Base-by-base conservation (phyloP, 2,329 filamentous ascomycete genomes). In the Botrytis tulipae region DNA sequence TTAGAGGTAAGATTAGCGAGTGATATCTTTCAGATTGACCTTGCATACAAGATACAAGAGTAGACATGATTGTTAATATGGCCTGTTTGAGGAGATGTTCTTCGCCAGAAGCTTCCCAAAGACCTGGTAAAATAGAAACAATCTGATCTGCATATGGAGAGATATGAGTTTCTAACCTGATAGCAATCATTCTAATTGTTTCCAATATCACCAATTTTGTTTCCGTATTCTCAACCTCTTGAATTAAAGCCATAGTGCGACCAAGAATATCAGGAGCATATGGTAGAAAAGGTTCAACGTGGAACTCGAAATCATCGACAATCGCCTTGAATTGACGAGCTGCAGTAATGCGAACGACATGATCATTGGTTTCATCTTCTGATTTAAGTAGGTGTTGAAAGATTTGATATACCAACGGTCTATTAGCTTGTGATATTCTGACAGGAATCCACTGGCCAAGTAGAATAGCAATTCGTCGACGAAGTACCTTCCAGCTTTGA, bases 11-110 rank as follows among this genome's bases (percentile, higher is more conserved):
- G 77, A 98, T 92, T 70, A 95, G 86, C 25, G 87, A 83, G 76
- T 98, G 94, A 78, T 97, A 97, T 29, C 90, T 87, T 75, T 91
- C 87, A 7, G 94, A 96, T 16, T 92, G 88, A 20, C 88, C 87
- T 74, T 92, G 93, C 89, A 98, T 93, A 2, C 95, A 92, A 80
- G 90, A 90, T n/a, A 97, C 93, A 22, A 99, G 86, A 3, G 94
- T 91, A 2, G 93, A 87, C 70, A 98, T 89, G 57, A 98, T 92
- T 3, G 92, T 93, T 73, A 98, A 87, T 70, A 98, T 94, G 1
- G 94, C 91, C 82, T 98, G 95, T 82, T 98, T 98, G 86, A 98
- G 92, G 82, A 98, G 89, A 79, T 96, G 93, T 74, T 97, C 92
- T 3, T 85, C 83, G 0, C 91, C 93, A 4, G 93, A 94, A 70